Evolutionary conservation across 2,329 filamentous ascomycete species (phyloP).

Genomic region (Exophiala sp.): DNA sequence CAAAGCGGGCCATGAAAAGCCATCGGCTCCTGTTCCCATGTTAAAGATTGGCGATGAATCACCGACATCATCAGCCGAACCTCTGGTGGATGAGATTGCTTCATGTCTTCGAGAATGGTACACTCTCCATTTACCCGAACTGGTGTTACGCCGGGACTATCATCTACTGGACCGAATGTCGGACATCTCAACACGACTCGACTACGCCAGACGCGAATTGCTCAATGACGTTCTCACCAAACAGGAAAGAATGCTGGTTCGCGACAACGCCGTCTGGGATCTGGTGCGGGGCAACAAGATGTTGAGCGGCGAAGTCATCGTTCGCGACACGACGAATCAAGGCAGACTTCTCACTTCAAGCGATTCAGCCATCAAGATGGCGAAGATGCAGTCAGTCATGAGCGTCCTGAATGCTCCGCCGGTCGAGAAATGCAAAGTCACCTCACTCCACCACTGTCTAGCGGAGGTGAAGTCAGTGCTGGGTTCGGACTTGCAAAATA

Average conservation of each 20-base stretch:
- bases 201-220: constrained; percentile 79
- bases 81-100: constrained; percentile 93
- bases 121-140: constrained; percentile 88
- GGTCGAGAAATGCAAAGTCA: constrained; percentile 58
- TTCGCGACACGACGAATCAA: constrained; percentile 75
- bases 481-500: constrained; percentile 67
- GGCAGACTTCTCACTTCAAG: constrained; percentile 85
- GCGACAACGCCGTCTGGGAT: constrained; percentile 92
- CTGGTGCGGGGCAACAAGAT: constrained; percentile 91
- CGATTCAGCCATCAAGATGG: constrained; percentile 87
- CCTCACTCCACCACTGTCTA: constrained; percentile 57
- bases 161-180: constrained; percentile 73
- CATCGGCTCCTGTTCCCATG: constrained; percentile 90
- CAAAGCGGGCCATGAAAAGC: constrained; percentile 49
- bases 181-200: constrained; percentile 71
- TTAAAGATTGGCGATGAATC: constrained; percentile 97
- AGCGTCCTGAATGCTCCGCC: constrained; percentile 83
- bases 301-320: constrained; percentile 87
- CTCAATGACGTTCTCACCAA: constrained; percentile 88
- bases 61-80: constrained; percentile 79
- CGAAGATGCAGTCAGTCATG: constrained; percentile 90
- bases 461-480: constrained; percentile 79
- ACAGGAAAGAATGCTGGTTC: constrained; percentile 71
- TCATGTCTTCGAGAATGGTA: constrained; percentile 98
- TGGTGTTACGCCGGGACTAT: constrained; percentile 79